phyloP scores from a whole-genome alignment of 2,329 filamentous ascomycete genomes.

The Botrytis byssoidea region DNA sequence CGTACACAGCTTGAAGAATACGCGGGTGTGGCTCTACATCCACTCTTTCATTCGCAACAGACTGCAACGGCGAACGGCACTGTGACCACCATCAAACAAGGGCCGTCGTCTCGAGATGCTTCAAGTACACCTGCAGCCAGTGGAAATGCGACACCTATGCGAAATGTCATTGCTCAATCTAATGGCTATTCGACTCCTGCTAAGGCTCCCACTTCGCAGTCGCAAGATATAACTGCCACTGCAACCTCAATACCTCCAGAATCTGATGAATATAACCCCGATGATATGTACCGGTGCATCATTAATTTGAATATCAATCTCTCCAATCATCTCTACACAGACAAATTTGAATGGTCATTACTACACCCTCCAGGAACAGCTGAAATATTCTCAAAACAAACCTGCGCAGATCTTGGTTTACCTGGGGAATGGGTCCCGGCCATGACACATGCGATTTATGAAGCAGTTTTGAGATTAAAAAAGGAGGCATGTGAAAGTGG shows the following conservation, averaged over 20 bases:
- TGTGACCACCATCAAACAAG: conserved; percentile 38
- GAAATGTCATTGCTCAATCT: conserved; percentile 45
- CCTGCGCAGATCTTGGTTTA: conserved; percentile 87
- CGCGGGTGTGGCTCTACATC: conserved; percentile 88
- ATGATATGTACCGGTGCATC: conserved; percentile 93
- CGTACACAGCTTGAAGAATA: conserved; percentile 95
- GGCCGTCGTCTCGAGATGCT: conserved; percentile 39
- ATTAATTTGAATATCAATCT: conserved; percentile 89
- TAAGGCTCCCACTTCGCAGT: conserved; percentile 43
- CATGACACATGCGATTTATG: conserved; percentile 95
- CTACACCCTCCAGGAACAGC: conserved; percentile 88
- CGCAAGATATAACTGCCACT: conserved; percentile 61
- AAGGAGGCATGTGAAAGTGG: conserved; percentile 95
- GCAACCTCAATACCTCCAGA: conserved; percentile 64
- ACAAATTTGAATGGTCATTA: conserved; percentile 97
- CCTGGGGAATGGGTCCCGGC: conserved; percentile 91
- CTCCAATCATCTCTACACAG: conserved; percentile 86
- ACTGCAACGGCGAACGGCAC: conserved; percentile 37
- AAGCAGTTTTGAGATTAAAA: conserved; percentile 86
- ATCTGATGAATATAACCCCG: conserved; percentile 77
- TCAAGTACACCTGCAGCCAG: conserved; percentile 47
- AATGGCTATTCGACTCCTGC: conserved; percentile 50
- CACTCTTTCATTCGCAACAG: conserved; percentile 71
- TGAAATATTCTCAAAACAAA: conserved; percentile 87
- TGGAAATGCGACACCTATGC: conserved; percentile 57